phyloP scores from a whole-genome alignment of 305 asterid genomes.

The Lippia alba region DNA sequence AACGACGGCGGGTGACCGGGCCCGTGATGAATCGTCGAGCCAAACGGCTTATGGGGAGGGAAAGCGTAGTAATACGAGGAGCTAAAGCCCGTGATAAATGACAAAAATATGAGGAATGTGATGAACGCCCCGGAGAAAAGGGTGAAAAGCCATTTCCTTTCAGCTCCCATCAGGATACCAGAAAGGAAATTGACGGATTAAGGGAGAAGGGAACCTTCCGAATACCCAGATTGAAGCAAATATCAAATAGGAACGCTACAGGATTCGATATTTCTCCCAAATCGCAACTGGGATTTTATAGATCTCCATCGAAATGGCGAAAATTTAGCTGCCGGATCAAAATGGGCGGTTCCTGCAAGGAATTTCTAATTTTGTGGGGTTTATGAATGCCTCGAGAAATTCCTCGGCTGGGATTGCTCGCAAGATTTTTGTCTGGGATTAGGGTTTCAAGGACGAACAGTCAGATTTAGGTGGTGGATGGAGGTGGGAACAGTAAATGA shows the following conservation, averaged over 20 bases:
- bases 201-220: background rate
- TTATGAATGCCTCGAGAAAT: no score
- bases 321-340: slow-evolving; percentile 27
- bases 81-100: slow-evolving; percentile 77
- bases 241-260: slow-evolving; percentile 19
- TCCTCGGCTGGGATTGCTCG: slow-evolving; percentile 1
- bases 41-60: slow-evolving; percentile 63
- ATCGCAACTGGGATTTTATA: slow-evolving; percentile 25
- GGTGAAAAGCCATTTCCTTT: slow-evolving; percentile 92
- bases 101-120: slow-evolving; percentile 71
- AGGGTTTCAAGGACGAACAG: slow-evolving; percentile 44
- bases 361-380: background rate
- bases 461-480: slow-evolving; percentile 42
- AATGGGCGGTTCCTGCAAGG: background rate
- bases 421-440: slow-evolving; percentile 24
- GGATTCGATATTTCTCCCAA: slow-evolving; percentile 24
- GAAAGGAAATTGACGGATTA: slow-evolving; percentile 1
- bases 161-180: slow-evolving; percentile 74
- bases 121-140: slow-evolving; percentile 87
- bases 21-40: slow-evolving; percentile 65
- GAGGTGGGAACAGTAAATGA: slow-evolving; percentile 34
- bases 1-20: slow-evolving; percentile 85
- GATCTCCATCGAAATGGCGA: slow-evolving; percentile 20
- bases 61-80: slow-evolving; percentile 67
- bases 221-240: slow-evolving; percentile 8